These are phyloP conservation scores for Phytophthora hibernalis DNA, from an alignment of 352 stramenopile genomes.

Conservation along the genomic window DNA sequence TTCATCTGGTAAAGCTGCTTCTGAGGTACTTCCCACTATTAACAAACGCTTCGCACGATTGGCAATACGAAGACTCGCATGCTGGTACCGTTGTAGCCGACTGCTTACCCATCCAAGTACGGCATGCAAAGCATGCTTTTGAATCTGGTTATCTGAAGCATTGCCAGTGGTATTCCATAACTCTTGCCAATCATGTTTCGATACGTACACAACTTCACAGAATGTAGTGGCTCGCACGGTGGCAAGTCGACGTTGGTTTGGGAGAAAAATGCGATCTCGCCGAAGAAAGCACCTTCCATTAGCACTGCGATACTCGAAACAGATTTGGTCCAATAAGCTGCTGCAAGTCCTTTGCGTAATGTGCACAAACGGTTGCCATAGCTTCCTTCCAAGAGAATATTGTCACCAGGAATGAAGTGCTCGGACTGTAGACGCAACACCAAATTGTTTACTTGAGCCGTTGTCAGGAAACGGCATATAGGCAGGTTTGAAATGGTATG, in stretches of 20 bases:
- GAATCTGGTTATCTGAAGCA: conserved; percentile 49
- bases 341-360: conserved; percentile 60
- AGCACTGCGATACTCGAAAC: conserved; percentile 19
- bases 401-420: conserved; percentile 47
- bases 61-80: conserved; percentile 43
- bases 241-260: conserved; percentile 58
- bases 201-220: conserved; percentile 68
- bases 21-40: background rate
- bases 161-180: conserved; percentile 51
- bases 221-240: conserved; percentile 65
- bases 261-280: conserved; percentile 74
- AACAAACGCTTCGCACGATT: conserved; percentile 40
- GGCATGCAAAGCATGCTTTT: conserved; percentile 62
- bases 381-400: conserved; percentile 41
- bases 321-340: conserved; percentile 42
- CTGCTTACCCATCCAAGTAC: conserved; percentile 69
- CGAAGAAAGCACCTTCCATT: conserved; percentile 49
- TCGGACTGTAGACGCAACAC: conserved; percentile 61
- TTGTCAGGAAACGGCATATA: conserved; percentile 56
- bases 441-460: conserved; percentile 58
- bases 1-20: background rate
- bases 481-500: conserved; percentile 49
- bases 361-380: conserved; percentile 64
- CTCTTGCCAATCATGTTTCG: conserved; percentile 66
- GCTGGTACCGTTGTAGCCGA: conserved; percentile 54